These are phyloP conservation scores for Globisporangium solare DNA, from an alignment of 352 stramenopile species.

Conservation along the genomic window DNA sequence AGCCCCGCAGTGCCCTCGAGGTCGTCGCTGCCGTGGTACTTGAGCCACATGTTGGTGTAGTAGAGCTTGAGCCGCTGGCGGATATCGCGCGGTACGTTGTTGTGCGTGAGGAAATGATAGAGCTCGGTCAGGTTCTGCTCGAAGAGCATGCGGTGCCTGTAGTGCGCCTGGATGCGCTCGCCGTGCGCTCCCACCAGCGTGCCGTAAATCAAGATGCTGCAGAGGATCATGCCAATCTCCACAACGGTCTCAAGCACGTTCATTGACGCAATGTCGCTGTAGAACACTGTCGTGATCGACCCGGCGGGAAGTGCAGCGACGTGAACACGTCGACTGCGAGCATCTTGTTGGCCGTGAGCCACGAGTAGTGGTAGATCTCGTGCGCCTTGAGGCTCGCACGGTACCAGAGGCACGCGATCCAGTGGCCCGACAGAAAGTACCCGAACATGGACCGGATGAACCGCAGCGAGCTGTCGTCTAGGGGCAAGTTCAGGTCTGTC, in stretches of 20 bases:
- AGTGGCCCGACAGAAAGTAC: conserved; percentile 59
- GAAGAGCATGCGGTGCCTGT: conserved; percentile 66
- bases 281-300: conserved; percentile 70
- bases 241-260: conserved; percentile 57
- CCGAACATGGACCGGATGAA: conserved; percentile 43
- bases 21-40: conserved; percentile 58
- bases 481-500: conserved; percentile 43
- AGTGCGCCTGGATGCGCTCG: conserved; percentile 57
- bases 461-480: conserved; percentile 43
- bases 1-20: conserved; percentile 50
- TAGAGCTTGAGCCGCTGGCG: conserved; percentile 50
- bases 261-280: conserved; percentile 58
- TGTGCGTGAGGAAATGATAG: conserved; percentile 52
- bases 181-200: conserved; percentile 54
- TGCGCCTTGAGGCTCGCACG: conserved; percentile 39
- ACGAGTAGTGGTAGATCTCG: conserved; percentile 43
- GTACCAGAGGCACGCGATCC: conserved; percentile 70
- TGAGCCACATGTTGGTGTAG: conserved; percentile 69
- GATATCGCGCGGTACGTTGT: conserved; percentile 48
- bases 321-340: conserved; percentile 41
- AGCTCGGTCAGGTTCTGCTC: conserved; percentile 65
- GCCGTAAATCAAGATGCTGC: conserved; percentile 69
- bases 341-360: conserved; percentile 54
- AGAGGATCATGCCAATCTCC: conserved; percentile 55
- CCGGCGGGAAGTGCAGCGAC: conserved; percentile 47